phyloP scores from a whole-genome alignment of 1,139 yeast species.

The Tardiomyces blankii region DNA sequence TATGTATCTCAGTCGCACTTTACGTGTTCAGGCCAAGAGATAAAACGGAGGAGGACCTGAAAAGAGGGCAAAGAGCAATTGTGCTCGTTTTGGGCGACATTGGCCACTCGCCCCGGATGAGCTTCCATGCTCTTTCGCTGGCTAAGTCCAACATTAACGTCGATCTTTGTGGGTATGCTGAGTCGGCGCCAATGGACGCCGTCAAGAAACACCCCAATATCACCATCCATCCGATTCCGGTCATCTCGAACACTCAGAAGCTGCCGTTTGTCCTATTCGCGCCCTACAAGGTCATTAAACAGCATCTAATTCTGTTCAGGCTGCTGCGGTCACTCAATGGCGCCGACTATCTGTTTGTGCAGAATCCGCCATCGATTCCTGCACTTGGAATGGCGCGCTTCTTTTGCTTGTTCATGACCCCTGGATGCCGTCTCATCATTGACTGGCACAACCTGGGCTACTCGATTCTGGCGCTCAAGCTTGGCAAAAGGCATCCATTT shows the following conservation, averaged over 20 bases:
- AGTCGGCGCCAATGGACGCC: constrained; percentile 21
- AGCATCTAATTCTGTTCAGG: constrained; percentile 36
- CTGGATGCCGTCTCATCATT: constrained; percentile 53
- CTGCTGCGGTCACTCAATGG: constrained; percentile 48
- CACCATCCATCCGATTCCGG: constrained; percentile 29
- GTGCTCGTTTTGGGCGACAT: constrained; percentile 86
- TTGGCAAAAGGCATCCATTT: constrained; percentile 43
- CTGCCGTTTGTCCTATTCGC: constrained; percentile 54
- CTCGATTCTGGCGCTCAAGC: constrained; percentile 64
- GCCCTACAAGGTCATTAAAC: constrained; percentile 44
- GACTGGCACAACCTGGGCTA: constrained; percentile 98
- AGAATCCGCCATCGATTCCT: constrained; percentile 93
- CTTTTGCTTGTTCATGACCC: constrained; percentile 42
- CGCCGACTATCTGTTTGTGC: constrained; percentile 61
- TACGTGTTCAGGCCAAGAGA: constrained; percentile 17
- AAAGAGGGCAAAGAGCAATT: constrained; percentile 41
- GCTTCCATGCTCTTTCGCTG: constrained; percentile 78
- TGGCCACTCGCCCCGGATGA: constrained; percentile 94
- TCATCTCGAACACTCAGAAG: constrained; percentile 31
- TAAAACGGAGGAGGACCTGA: constrained; percentile 10
- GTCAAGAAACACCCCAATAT: constrained; percentile 17
- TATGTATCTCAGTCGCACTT: constrained; percentile 20
- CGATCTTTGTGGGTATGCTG: constrained; percentile 76
- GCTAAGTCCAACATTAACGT: constrained; percentile 62
- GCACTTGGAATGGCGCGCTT: constrained; percentile 52